phyloP scores from a whole-genome alignment of 345 rosid genomes.

The Eucalyptus cladocalyx region DNA sequence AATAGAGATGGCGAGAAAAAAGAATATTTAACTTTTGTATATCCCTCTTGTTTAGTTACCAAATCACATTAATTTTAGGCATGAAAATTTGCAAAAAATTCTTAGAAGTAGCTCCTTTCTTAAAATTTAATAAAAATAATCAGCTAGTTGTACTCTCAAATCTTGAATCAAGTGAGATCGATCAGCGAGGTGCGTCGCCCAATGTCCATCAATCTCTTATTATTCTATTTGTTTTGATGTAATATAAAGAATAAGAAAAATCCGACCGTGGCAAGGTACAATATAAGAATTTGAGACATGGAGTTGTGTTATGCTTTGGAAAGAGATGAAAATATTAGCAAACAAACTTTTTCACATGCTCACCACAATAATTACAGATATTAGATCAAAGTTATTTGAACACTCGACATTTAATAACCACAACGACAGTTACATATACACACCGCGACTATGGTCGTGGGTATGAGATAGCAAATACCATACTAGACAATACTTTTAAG shows the following conservation, averaged over 20 bases:
- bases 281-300: neutral
- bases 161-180: neutral
- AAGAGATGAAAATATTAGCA: neutral
- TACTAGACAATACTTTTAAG: neutral
- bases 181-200: neutral
- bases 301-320: neutral
- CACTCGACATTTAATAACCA: neutral
- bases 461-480: neutral
- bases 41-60: neutral
- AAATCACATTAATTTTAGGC: neutral
- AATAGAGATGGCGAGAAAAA: accelerated
- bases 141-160: neutral
- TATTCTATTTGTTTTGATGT: neutral
- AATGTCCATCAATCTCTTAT: neutral
- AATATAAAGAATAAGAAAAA: neutral
- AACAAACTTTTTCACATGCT: neutral
- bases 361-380: neutral
- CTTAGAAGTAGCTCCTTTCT: neutral
- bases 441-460: neutral
- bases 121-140: neutral
- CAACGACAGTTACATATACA: neutral
- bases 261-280: neutral
- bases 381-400: neutral
- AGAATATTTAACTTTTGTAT: too few species aligned
- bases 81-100: neutral